Base-by-base conservation (phyloP, 306 rosid species). In the Cucumis melo region DNA sequence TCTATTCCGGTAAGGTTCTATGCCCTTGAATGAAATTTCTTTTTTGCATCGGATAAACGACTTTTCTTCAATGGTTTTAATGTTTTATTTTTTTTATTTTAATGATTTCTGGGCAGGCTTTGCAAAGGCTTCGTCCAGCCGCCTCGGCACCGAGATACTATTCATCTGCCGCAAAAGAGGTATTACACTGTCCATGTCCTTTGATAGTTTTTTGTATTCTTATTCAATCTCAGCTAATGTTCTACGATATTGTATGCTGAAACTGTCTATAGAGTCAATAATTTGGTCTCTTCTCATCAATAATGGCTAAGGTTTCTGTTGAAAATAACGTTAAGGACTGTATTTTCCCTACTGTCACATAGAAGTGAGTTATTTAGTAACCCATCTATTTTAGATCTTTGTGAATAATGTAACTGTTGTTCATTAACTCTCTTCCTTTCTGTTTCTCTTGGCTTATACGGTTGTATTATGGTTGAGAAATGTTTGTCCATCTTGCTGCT, bases 101-200 rank as follows among this genome's bases (percentile, higher is more conserved):
- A 7, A 32, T 74, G 80, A 70, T 79, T 38, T 74, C 67, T 27
- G 82, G 81, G 61, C 66, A 74, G 79, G 63, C 82, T 63, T 59
- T 82, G 85, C 90, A 91, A 90, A 78, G 44, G 79, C 79, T 92
- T 81, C 88, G 87, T 39, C 87, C 95, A 21, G 87, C 85, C n/a
- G 82, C 77, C 19, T 84, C 89, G 6, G 85, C 96, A 73, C 46
- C 84, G 39, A 89, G 98, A 78, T 59, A 77, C 42, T 89, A 86
- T 77, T 83, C 97, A 24, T 84, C 97, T 54, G 79, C 91, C 0
- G 88, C 86, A 2, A 94, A 91, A 87, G 88, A 90, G 93, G 98
- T 91, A 78, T 44, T 80, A 41, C 23, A 42, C 50, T 38, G 16
- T 42, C 59, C 48, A 21, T 3, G 59, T 19, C 57, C 23, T 48